Base-by-base conservation (phyloP, 1,139 yeast species). In the Diutina sp. region DNA sequence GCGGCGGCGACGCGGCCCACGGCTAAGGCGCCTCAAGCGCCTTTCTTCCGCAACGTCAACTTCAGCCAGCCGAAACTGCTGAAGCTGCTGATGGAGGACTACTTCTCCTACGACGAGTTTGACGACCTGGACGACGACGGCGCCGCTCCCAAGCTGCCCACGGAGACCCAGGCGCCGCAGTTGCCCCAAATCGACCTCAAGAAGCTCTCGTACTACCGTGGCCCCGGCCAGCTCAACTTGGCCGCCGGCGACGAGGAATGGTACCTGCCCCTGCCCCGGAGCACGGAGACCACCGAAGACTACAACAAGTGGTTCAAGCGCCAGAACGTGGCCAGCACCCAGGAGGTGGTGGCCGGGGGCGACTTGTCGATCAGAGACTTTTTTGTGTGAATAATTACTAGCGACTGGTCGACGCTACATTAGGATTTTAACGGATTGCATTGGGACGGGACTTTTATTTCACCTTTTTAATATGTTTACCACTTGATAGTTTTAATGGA, bases 11-110 rank as follows among this genome's bases (percentile, higher is more conserved):
- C 35, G 9, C 21, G 38, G 18, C 51, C 32, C 29, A 11, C 16
- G 6, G 28, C 28, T n/a, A n/a, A 50, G 4, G 28, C 28, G 8
- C 44, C 53, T n/a, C 14, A n/a, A 6, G 53, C 53, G 12, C 53
- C 53, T 1, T 50, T 50, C 11, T 50, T 50, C 53, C 25, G 44
- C 6, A 50, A 50, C n/a, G 53, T 50, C 35, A 50, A 50, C 35
- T 50, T 50, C 16, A 38, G 53, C 45, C 44, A 50, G 44, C 21
- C 44, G 8, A 32, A 32, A 16, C 28, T 18, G 44, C 21, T 16
- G 35, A 12, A 28, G 32, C 45, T 32, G 53, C 53, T 50, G 53
- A 50, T 50, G 53, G 53, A 50, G 32, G 53, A 50, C 16, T 50
- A 50, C 44, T 50, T 50, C 6, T 29, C 41, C 7, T 50, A 50